A percentile compares a stretch with the other conserved stretches of the same genome.
These are phyloP conservation scores for Periconia sp. DNA, from an alignment of 2,329 filamentous ascomycete species.

Conservation along the genomic window DNA sequence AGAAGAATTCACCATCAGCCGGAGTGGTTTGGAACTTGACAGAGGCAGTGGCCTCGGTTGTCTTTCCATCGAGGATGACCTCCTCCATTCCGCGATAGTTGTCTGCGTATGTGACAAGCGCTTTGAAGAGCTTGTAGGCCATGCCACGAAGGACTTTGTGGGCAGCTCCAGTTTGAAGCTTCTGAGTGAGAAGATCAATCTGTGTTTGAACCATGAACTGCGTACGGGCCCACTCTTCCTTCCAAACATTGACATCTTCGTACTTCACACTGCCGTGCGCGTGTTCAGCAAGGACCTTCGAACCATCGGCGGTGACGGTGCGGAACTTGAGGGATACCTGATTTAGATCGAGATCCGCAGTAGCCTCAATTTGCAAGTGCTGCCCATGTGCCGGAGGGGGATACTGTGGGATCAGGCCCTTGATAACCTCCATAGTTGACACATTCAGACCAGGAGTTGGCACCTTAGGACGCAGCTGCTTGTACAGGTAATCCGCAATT, in stretches of 20 bases:
- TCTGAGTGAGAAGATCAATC: constrained; percentile 67
- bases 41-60: constrained; percentile 57
- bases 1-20: constrained; percentile 58
- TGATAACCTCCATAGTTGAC: constrained; percentile 66
- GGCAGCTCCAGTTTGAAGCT: constrained; percentile 65
- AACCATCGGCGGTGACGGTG: constrained; percentile 63
- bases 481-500: constrained; percentile 67
- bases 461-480: constrained; percentile 60
- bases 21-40: constrained; percentile 58
- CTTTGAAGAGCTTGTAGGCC: constrained; percentile 73
- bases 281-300: constrained; percentile 60
- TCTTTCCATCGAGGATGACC: constrained; percentile 59
- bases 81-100: constrained; percentile 62
- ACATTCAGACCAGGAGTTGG: constrained; percentile 65
- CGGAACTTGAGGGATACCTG: constrained; percentile 57
- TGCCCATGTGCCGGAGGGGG: constrained; percentile 55
- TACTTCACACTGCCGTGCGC: constrained; percentile 64
- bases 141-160: constrained; percentile 74
- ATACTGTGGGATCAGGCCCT: constrained; percentile 65
- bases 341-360: constrained; percentile 59
- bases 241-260: constrained; percentile 62
- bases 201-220: constrained; percentile 60
- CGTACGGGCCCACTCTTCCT: constrained; percentile 66
- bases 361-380: constrained; percentile 62
- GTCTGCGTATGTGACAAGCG: constrained; percentile 58